Percentiles rank a stretch among this genome's conserved stretches.
Evolutionary conservation across 768 basidiomycete species (phyloP).

Genomic region (Phlebiopsis flavidoalba): DNA sequence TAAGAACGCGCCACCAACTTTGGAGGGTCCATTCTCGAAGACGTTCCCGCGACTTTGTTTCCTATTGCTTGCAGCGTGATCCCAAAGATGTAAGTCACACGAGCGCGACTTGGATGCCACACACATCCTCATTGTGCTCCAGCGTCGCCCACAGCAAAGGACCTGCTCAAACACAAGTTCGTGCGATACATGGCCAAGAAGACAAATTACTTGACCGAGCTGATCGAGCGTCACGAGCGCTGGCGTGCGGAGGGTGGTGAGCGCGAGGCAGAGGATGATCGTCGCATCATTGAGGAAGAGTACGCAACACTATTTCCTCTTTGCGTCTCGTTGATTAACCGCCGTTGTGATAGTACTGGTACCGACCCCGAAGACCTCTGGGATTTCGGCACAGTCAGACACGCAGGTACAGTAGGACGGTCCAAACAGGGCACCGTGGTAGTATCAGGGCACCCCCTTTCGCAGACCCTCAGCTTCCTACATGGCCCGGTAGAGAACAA

Average conservation of each 20-base stretch:
- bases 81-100: slow-evolving; percentile 80
- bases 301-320: slow-evolving; percentile 29
- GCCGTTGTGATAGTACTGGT: slow-evolving; percentile 24
- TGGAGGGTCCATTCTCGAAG: slow-evolving; percentile 90
- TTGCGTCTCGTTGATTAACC: slow-evolving; percentile 21
- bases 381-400: slow-evolving; percentile 96
- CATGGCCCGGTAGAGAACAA: slow-evolving; percentile 88
- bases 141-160: slow-evolving; percentile 95
- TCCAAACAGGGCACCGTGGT: slow-evolving; percentile 46
- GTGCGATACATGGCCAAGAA: slow-evolving; percentile 94
- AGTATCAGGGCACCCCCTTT: slow-evolving; percentile 60
- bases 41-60: slow-evolving; percentile 92
- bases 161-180: slow-evolving; percentile 95
- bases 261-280: slow-evolving; percentile 65
- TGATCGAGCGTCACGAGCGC: slow-evolving; percentile 90
- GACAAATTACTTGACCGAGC: slow-evolving; percentile 88
- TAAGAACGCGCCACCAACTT: slow-evolving; percentile 89
- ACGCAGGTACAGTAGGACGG: slow-evolving; percentile 70
- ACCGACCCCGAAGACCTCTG: slow-evolving; percentile 81
- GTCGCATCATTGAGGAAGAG: slow-evolving; percentile 57
- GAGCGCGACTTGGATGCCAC: background rate
- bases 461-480: too few relatives aligned
- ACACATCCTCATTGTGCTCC: slow-evolving; percentile 12
- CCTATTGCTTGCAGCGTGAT: slow-evolving; percentile 90
- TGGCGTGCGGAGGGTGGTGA: slow-evolving; percentile 91